These are phyloP conservation scores for Brassica carinata DNA, from an alignment of 345 rosid genomes.

Conservation along the genomic window DNA sequence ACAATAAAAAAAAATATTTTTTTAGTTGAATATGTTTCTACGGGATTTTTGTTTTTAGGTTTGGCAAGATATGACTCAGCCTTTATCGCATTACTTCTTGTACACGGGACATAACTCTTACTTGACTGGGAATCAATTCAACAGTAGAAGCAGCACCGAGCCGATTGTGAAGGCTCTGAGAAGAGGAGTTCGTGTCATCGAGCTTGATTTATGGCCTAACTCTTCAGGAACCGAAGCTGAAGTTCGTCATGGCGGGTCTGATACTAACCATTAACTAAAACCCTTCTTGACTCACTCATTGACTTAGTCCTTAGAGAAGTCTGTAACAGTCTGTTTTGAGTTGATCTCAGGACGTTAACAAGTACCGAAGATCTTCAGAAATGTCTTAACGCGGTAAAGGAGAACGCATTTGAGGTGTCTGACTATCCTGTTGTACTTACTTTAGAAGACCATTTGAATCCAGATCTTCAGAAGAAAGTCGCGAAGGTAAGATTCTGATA, in stretches of 20 bases:
- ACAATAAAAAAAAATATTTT: background rate
- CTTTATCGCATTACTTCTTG: conserved; percentile 74
- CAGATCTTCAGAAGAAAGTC: conserved; percentile 63
- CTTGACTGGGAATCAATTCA: conserved; percentile 78
- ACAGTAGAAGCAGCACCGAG: conserved; percentile 57
- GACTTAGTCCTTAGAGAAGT: background rate
- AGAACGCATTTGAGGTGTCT: conserved; percentile 61
- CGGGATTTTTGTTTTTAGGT: conserved; percentile 45
- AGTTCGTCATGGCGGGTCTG: conserved; percentile 83
- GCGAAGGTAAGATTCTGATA: conserved; percentile 50
- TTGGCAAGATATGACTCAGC: conserved; percentile 67
- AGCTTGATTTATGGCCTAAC: conserved; percentile 86
- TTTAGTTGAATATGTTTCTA: background rate
- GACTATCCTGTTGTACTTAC: conserved; percentile 85
- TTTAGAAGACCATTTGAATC: conserved; percentile 74
- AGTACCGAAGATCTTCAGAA: conserved; percentile 58
- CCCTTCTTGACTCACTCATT: background rate
- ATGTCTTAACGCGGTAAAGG: conserved; percentile 64
- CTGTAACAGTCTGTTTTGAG: background rate
- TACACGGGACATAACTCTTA: conserved; percentile 92
- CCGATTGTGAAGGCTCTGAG: conserved; percentile 65
- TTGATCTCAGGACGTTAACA: conserved; percentile 57
- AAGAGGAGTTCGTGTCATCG: conserved; percentile 76
- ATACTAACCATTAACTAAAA: background rate
- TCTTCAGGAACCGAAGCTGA: conserved; percentile 48